Evolutionary conservation across 164 flowering plant genomes (phyloP).

Genomic region (Tinospora cordifolia): DNA sequence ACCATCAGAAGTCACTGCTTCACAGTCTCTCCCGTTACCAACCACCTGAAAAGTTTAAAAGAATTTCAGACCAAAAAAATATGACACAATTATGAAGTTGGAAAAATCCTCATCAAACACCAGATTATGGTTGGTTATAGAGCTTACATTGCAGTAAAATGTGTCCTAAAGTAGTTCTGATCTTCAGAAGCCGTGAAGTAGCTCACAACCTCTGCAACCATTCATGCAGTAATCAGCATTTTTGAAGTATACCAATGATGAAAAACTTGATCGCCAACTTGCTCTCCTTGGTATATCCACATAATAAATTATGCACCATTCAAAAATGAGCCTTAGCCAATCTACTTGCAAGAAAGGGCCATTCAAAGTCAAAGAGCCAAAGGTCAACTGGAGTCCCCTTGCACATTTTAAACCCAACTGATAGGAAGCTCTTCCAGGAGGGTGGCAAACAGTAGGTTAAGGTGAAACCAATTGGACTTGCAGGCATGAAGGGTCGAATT

Average conservation of each 20-base stretch:
- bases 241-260: neutral
- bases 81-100: neutral
- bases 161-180: neutral
- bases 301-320: neutral
- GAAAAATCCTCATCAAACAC: neutral
- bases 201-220: neutral
- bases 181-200: constrained; percentile 2
- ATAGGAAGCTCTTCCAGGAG: neutral
- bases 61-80: neutral
- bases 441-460: neutral
- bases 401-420: neutral
- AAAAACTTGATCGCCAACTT: neutral
- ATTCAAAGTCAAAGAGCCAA: neutral
- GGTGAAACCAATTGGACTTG: neutral
- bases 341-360: neutral
- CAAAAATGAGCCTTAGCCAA: neutral
- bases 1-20: neutral
- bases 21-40: neutral
- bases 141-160: constrained; percentile 1
- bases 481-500: neutral
- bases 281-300: neutral
- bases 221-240: constrained; percentile 3
- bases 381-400: neutral
- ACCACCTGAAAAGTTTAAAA: neutral
- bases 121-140: neutral